Conservation (phyloP, 495 filamentous ascomycete species). For the Neurospora tetraspora region DNA sequence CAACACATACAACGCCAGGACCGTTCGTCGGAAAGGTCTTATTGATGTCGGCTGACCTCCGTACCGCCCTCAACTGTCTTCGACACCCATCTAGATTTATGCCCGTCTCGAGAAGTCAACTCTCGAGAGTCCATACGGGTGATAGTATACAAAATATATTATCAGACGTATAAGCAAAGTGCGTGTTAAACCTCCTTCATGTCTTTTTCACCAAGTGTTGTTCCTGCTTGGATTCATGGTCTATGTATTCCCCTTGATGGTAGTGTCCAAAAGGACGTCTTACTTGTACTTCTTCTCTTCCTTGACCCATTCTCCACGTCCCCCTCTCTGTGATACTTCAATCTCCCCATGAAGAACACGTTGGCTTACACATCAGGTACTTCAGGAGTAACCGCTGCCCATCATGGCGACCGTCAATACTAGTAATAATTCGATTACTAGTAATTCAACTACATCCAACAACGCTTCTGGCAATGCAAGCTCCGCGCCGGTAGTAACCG, state of each 20-base stretch:
- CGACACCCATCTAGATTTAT: constrained; percentile 61
- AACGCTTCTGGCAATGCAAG: not conserved
- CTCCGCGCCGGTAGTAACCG: constrained; percentile 7
- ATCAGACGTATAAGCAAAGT: constrained; percentile 26
- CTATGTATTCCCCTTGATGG: not conserved
- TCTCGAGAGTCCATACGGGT: constrained; percentile 63
- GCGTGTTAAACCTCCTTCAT: constrained; percentile 9
- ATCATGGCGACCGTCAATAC: constrained; percentile 26
- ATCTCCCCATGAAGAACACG: not conserved
- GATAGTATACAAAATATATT: constrained; percentile 48
- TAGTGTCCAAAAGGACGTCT: not conserved
- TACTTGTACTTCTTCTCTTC: not conserved
- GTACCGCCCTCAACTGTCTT: constrained; percentile 56
- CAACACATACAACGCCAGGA: constrained; percentile 7
- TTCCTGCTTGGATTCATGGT: not conserved
- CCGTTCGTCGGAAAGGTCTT: constrained; percentile 21
- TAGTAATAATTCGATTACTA: constrained; percentile 13
- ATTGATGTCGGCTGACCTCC: constrained; percentile 74
- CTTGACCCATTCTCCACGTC: not conserved
- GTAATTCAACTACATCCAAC: constrained; percentile 2
- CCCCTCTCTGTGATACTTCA: not conserved
- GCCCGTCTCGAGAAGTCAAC: constrained; percentile 61
- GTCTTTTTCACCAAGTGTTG: not conserved
- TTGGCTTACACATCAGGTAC: not conserved
- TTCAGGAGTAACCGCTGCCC: constrained; percentile 7